Evolutionary conservation across 306 rosid species (phyloP).

Genomic region (Corylus americana): DNA sequence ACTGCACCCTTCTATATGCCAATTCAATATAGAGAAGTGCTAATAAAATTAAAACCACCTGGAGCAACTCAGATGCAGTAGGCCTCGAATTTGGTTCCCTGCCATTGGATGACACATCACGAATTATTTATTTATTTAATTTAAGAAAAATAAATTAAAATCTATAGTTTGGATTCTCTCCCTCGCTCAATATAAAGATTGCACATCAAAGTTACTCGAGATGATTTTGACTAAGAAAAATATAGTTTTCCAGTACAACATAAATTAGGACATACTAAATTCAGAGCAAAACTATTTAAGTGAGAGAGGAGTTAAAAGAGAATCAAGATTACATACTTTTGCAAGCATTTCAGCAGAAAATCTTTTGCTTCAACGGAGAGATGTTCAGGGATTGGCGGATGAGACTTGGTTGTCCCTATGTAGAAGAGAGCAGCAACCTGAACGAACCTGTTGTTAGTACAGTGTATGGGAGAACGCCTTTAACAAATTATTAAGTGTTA

Average conservation of each 20-base stretch:
- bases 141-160: not conserved
- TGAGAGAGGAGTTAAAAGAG: constrained; percentile 15
- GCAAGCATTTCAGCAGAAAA: constrained; percentile 89
- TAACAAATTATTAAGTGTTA: constrained; percentile 20
- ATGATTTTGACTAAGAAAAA: constrained; percentile 4
- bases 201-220: not conserved
- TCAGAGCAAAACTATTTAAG: constrained; percentile 12
- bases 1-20: constrained; percentile 8
- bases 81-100: constrained; percentile 91
- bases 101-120: constrained; percentile 32
- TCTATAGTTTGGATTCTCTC: not conserved
- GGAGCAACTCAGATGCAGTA: constrained; percentile 82
- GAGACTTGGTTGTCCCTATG: constrained; percentile 96
- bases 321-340: constrained; percentile 61
- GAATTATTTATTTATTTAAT: constrained; percentile 1
- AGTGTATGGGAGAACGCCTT: constrained; percentile 18
- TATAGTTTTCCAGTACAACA: not conserved
- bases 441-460: constrained; percentile 43
- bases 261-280: constrained; percentile 6
- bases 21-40: constrained; percentile 25
- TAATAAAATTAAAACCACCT: constrained; percentile 54
- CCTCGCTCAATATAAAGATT: not conserved
- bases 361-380: constrained; percentile 85
- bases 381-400: constrained; percentile 98
- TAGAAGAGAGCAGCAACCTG: constrained; percentile 99